phyloP scores from a whole-genome alignment of 805 yeast species.

The Wickerhamomyces canadensis region DNA sequence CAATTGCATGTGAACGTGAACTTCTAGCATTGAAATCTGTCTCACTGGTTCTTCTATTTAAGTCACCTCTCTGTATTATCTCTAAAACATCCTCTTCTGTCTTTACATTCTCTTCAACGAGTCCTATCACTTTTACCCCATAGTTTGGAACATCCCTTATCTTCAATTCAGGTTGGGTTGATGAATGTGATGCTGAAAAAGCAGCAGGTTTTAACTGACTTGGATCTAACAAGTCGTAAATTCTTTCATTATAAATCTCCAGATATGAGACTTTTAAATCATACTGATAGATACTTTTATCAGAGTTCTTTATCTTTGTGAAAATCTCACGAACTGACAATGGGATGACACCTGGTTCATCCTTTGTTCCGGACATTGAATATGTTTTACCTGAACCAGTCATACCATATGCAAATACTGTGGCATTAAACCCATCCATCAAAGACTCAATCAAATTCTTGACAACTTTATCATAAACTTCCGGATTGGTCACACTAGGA shows the following conservation, averaged over 20 bases:
- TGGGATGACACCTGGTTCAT: slow-evolving; percentile 76
- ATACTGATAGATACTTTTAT: slow-evolving; percentile 28
- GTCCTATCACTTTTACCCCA: slow-evolving; percentile 74
- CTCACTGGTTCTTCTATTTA: slow-evolving; percentile 71
- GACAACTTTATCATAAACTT: slow-evolving; percentile 57
- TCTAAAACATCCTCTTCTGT: slow-evolving; percentile 55
- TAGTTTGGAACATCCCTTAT: slow-evolving; percentile 69
- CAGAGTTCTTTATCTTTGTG: slow-evolving; percentile 16
- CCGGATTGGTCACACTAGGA: slow-evolving; percentile 44
- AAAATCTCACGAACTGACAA: slow-evolving; percentile 69
- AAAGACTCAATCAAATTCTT: slow-evolving; percentile 47
- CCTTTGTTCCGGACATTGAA: slow-evolving; percentile 70
- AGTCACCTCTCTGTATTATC: slow-evolving; percentile 64
- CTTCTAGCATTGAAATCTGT: slow-evolving; percentile 87
- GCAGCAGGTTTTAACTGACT: slow-evolving; percentile 10
- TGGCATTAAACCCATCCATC: slow-evolving; percentile 75
- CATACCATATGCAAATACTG: slow-evolving; percentile 94
- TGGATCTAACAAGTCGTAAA: slow-evolving; percentile 63
- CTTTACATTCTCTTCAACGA: slow-evolving; percentile 54
- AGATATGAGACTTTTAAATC: slow-evolving; percentile 64
- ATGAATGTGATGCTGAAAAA: neutral
- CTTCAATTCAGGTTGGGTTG: slow-evolving; percentile 45
- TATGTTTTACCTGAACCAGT: slow-evolving; percentile 94
- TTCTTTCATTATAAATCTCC: slow-evolving; percentile 90
- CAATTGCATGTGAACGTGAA: slow-evolving; percentile 88